phyloP scores from a whole-genome alignment of 331 rosid genomes.

The Spiraea crenata region DNA sequence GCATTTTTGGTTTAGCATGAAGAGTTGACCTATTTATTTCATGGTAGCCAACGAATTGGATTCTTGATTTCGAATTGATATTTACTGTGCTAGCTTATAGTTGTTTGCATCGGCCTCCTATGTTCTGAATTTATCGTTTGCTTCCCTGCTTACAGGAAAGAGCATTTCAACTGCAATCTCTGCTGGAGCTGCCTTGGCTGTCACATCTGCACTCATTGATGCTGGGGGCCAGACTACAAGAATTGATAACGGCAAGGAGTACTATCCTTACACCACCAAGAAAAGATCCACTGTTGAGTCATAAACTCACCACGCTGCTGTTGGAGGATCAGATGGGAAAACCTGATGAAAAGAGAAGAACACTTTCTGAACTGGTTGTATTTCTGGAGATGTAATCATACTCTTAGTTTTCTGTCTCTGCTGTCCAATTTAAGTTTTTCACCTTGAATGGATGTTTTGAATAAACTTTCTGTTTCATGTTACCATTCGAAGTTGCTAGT shows the following conservation, averaged over 20 bases:
- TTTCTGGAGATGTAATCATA: conserved; percentile 44
- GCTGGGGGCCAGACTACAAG: conserved; percentile 75
- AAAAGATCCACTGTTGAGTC: conserved; percentile 60
- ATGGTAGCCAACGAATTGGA: not conserved
- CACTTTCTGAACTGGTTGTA: conserved; percentile 33
- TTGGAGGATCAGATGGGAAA: conserved; percentile 23
- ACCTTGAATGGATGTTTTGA: conserved; percentile 31
- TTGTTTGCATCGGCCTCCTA: not conserved
- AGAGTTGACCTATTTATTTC: not conserved
- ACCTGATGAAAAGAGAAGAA: conserved; percentile 36
- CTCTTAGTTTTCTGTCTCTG: conserved; percentile 27
- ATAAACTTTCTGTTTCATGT: conserved; percentile 34
- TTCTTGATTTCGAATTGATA: not conserved
- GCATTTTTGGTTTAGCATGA: not conserved
- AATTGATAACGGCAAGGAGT: conserved; percentile 76
- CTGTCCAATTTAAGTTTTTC: conserved; percentile 34
- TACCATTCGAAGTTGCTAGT: not conserved
- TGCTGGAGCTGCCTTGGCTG: conserved; percentile 87
- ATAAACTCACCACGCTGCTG: conserved; percentile 17
- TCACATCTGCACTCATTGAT: conserved; percentile 73
- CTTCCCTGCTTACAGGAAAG: conserved; percentile 54
- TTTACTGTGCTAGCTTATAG: not conserved
- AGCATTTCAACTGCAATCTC: conserved; percentile 80
- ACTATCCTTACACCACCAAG: conserved; percentile 86
- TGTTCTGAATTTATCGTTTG: conserved; percentile 5